Evolutionary conservation across 1,139 yeast species (phyloP).

Genomic region (Taphrina betulina): DNA sequence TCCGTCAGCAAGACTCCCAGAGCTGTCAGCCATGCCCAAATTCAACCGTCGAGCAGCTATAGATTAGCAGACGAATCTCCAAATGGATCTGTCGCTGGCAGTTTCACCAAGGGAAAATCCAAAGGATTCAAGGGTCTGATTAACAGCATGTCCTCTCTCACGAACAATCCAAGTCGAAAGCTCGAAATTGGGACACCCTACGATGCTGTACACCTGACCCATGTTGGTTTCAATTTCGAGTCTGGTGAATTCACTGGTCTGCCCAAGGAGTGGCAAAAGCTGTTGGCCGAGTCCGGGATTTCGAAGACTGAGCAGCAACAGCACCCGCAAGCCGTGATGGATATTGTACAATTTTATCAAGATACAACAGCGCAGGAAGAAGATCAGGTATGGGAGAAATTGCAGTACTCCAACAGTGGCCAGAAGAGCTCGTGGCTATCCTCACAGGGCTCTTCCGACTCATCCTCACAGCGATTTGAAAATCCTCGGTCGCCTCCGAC

Average conservation of each 20-base stretch:
- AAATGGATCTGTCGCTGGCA: neutral
- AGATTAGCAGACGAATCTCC: neutral
- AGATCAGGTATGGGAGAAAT: constrained; percentile 21
- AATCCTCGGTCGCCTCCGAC: constrained; percentile 43
- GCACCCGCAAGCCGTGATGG: constrained; percentile 92
- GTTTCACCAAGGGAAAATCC: neutral
- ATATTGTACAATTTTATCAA: constrained; percentile 76
- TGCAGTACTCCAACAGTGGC: constrained; percentile 13
- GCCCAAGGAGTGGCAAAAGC: constrained; percentile 87
- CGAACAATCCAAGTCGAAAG: constrained; percentile 4
- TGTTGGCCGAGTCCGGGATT: constrained; percentile 82
- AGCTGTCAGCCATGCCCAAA: neutral
- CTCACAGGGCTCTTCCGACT: constrained; percentile 17
- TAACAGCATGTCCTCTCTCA: constrained; percentile 15
- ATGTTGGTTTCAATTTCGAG: constrained; percentile 80
- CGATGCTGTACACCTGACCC: constrained; percentile 86
- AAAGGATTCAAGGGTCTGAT: constrained; percentile 22
- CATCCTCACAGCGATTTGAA: constrained; percentile 36
- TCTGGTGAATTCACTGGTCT: constrained; percentile 87
- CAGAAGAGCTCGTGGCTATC: neutral
- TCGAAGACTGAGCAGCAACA: constrained; percentile 79
- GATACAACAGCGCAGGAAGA: constrained; percentile 39
- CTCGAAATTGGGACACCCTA: constrained; percentile 82
- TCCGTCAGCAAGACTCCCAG: neutral
- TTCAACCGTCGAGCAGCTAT: neutral